A percentile compares a stretch with the other conserved stretches of the same genome.
Evolutionary conservation across 805 yeast genomes (phyloP).

Genomic region (Ogataea ganodermae): DNA sequence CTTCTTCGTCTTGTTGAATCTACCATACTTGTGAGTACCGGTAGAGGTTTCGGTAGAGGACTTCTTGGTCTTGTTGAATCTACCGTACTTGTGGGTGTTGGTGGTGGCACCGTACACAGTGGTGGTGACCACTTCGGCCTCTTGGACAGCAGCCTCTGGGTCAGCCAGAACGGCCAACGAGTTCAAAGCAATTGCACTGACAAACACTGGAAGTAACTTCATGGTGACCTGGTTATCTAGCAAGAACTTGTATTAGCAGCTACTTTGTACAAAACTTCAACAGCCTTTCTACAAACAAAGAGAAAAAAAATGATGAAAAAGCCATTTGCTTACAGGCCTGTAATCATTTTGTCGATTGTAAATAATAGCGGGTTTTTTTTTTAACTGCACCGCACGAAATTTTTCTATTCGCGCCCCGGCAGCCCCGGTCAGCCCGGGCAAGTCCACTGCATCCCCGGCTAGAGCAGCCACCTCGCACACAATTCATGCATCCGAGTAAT

Average conservation of each 20-base stretch:
- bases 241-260: neutral
- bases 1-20: slow-evolving; percentile 50
- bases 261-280: slow-evolving; percentile 7
- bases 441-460: neutral
- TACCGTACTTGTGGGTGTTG: slow-evolving; percentile 44
- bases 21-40: slow-evolving; percentile 49
- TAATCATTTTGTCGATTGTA: slow-evolving; percentile 2
- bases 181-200: slow-evolving; percentile 36
- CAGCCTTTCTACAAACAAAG: slow-evolving; percentile 3
- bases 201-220: slow-evolving; percentile 44
- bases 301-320: neutral
- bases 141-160: slow-evolving; percentile 23
- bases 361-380: slow-evolving; percentile 2
- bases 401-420: neutral
- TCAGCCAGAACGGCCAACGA: slow-evolving; percentile 41
- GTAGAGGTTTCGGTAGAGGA: slow-evolving; percentile 33
- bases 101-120: slow-evolving; percentile 38
- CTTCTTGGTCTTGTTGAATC: slow-evolving; percentile 49
- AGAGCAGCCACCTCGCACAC: neutral
- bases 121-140: slow-evolving; percentile 32
- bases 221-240: slow-evolving; percentile 27
- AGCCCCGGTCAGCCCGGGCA: neutral
- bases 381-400: neutral
- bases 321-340: slow-evolving; percentile 4
- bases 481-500: neutral